These are phyloP conservation scores for Auricularia sp. DNA, from an alignment of 768 basidiomycete genomes.

Conservation along the genomic window DNA sequence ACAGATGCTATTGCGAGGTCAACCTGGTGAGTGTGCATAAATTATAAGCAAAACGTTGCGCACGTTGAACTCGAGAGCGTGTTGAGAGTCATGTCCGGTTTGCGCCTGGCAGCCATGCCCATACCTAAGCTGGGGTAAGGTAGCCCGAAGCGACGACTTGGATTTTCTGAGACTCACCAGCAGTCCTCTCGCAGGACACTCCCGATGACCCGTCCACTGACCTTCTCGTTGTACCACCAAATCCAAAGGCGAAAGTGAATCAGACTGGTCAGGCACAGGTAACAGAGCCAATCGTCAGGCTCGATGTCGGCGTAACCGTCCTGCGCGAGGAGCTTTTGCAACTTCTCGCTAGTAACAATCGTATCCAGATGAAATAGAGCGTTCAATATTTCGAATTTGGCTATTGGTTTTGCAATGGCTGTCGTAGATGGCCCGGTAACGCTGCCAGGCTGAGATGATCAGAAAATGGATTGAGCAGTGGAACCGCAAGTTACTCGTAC, in stretches of 20 bases:
- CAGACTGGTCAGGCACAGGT: background rate
- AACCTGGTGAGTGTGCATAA: background rate
- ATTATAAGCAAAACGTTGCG: background rate
- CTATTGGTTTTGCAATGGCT: background rate
- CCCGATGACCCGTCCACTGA: background rate
- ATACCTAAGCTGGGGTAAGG: background rate
- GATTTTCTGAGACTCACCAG: background rate
- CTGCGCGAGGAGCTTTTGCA: background rate
- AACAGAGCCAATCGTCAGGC: background rate
- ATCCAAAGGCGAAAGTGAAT: background rate
- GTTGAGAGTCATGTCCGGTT: background rate
- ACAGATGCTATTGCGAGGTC: background rate
- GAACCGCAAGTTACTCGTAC: too few species aligned
- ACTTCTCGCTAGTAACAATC: background rate
- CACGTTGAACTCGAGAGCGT: background rate
- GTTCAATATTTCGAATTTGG: background rate
- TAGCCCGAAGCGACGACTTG: background rate
- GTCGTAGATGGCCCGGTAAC: too few species aligned
- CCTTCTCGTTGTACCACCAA: background rate
- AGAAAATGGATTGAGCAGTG: too few species aligned
- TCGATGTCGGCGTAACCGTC: background rate
- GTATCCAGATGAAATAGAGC: background rate
- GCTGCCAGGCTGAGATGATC: too few species aligned
- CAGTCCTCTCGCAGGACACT: background rate
- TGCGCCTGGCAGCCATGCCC: background rate